Evolutionary conservation across 495 filamentous ascomycete genomes (phyloP).

Genomic region (Tuber microsphaerosporum): DNA sequence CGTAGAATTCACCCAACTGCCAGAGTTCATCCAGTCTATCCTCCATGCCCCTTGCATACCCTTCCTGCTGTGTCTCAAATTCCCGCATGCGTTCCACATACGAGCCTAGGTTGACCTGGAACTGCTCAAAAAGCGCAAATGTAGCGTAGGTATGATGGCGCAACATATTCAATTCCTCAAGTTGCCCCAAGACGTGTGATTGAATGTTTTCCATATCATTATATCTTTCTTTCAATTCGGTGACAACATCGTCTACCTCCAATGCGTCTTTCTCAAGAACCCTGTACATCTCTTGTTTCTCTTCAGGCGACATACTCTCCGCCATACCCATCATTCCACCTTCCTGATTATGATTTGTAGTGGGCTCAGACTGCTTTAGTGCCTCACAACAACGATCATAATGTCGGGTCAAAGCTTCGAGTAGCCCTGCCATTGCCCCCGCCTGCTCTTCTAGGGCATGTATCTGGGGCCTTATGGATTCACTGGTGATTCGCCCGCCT

Average conservation of each 20-base stretch:
- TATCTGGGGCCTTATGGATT: conserved; percentile 60
- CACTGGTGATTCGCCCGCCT: conserved; percentile 40
- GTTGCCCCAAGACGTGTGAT: conserved; percentile 52
- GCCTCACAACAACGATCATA: conserved; percentile 93
- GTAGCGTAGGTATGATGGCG: conserved; percentile 50
- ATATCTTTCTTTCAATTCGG: conserved; percentile 70
- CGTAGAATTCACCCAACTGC: conserved; percentile 66
- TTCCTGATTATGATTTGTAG: conserved; percentile 53
- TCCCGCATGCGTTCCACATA: conserved; percentile 64
- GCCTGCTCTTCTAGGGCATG: conserved; percentile 68
- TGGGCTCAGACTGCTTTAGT: conserved; percentile 86
- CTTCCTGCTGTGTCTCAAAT: conserved; percentile 68
- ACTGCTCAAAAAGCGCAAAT: conserved; percentile 59
- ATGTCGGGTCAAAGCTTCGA: conserved; percentile 78
- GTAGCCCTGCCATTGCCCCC: conserved; percentile 69
- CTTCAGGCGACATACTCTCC: conserved; percentile 65
- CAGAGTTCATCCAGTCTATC: conserved; percentile 65
- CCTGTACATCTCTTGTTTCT: conserved; percentile 72
- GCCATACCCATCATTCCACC: conserved; percentile 53
- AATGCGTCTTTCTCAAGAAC: conserved; percentile 76
- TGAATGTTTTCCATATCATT: conserved; percentile 68
- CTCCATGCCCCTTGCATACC: conserved; percentile 61
- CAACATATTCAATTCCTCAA: conserved; percentile 50
- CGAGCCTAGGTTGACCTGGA: conserved; percentile 57
- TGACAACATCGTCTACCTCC: conserved; percentile 83